Base-by-base conservation (phyloP, 495 filamentous ascomycete genomes). In the Clohesyomyces aquaticus region DNA sequence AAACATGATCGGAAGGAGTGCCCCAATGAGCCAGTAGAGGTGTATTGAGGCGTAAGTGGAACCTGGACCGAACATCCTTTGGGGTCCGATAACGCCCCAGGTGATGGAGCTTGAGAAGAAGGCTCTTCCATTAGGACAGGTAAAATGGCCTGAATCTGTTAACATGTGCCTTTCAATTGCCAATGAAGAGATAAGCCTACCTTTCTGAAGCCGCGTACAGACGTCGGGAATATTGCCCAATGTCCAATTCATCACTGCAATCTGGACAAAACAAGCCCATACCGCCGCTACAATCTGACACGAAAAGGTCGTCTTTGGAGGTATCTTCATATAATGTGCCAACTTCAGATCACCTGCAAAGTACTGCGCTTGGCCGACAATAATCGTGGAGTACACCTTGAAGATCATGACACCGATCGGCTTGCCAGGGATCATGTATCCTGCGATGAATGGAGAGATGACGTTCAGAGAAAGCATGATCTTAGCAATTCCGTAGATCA, bases 21-120 rank as follows among this genome's bases (percentile, higher is more conserved):
- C 69, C 4, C 82, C 82, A 1, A 76, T 75, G 19, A 84, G 74
- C 75, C 76, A 85, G 71, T 83, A 84, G 62, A 68, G 81, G 63
- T 80, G 72, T 23, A 84, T 68, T 0, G 72, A 61, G 0, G 68
- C 64, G 70, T 85, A 84, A 18, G 81, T 71, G 35, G 78, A 71
- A 27, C 80, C 80, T 1, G 73, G 65, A 0, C 78, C 80, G 73
- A 85, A 83, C 65, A 85, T 83, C 21, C 80, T 78, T 25, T 71
- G 55, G 6, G 82, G 81, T 3, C 82, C 82, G 56, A 84, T 82
- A 45, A 78, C 66, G 49, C 82, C 82, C 82, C 82, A 84, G 62
- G 83, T 82, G 3, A 84, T 76, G 16, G 79, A 81, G 47, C 77
- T 79, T 27, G 79, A 81, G 22, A 72, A 69, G 41, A 70, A 70